Evolutionary conservation across 345 rosid genomes (phyloP).

Genomic region (Salix exigua): DNA sequence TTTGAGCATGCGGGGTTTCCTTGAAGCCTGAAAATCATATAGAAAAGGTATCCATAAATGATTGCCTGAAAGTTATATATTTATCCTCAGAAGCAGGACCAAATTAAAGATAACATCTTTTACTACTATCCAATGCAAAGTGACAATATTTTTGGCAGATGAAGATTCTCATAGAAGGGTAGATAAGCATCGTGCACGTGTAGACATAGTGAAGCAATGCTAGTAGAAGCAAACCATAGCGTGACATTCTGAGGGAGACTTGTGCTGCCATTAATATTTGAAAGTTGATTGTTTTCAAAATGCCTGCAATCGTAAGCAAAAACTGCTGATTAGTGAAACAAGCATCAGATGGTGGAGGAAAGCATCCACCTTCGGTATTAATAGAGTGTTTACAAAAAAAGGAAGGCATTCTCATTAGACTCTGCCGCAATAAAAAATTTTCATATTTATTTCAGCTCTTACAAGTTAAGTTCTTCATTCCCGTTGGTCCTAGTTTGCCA

Average conservation of each 20-base stretch:
- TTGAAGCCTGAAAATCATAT: conserved; percentile 62
- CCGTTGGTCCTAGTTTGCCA: conserved; percentile 68
- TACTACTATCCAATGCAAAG: neutral
- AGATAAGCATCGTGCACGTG: conserved; percentile 7
- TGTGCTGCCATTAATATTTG: conserved; percentile 51
- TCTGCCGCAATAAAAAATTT: neutral
- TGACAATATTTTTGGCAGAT: neutral
- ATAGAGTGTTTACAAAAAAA: neutral
- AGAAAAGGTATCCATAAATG: neutral
- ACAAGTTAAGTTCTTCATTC: conserved; percentile 54
- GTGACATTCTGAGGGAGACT: conserved; percentile 73
- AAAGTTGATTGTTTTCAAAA: conserved; percentile 61
- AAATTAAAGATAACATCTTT: neutral
- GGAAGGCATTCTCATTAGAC: neutral
- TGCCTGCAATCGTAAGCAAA: conserved; percentile 48
- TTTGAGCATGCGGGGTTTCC: conserved; percentile 74
- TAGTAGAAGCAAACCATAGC: conserved; percentile 57
- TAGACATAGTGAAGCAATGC: conserved; percentile 3
- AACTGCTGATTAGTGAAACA: conserved; percentile 9
- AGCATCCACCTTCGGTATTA: neutral
- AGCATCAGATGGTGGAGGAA: neutral
- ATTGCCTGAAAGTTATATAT: neutral
- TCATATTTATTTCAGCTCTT: conserved; percentile 31
- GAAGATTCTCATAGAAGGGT: neutral
- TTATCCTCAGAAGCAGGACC: too few species aligned